These are phyloP conservation scores for Porogramme epimiltina DNA, from an alignment of 1,284 basidiomycete species.

Conservation along the genomic window DNA sequence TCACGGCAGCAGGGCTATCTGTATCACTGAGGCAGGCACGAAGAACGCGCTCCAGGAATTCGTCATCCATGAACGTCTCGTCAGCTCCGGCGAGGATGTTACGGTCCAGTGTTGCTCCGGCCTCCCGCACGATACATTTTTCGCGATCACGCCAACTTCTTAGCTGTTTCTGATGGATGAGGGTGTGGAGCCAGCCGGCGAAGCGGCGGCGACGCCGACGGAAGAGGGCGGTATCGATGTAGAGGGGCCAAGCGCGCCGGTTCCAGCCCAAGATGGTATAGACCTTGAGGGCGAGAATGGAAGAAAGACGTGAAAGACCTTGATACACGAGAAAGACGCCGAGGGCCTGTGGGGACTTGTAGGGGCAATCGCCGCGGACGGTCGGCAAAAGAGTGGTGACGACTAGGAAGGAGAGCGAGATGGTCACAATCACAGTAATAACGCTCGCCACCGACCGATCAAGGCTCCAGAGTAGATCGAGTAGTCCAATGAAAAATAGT, in stretches of 20 bases:
- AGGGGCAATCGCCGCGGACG: slow-evolving; percentile 21
- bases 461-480: slow-evolving; percentile 25
- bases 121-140: slow-evolving; percentile 12
- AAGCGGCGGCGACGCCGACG: slow-evolving; percentile 8
- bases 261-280: slow-evolving; percentile 12
- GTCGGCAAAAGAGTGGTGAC: slow-evolving; percentile 23
- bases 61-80: slow-evolving; percentile 27
- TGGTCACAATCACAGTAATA: slow-evolving; percentile 18
- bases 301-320: slow-evolving; percentile 5
- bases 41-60: slow-evolving; percentile 21
- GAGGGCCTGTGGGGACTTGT: slow-evolving; percentile 26
- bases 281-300: slow-evolving; percentile 6
- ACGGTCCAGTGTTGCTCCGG: slow-evolving; percentile 14
- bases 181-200: slow-evolving; percentile 8
- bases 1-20: slow-evolving; percentile 7
- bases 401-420: slow-evolving; percentile 17
- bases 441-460: slow-evolving; percentile 19
- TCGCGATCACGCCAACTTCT: slow-evolving; percentile 25
- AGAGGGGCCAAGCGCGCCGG: slow-evolving; percentile 11
- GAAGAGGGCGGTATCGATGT: slow-evolving; percentile 8
- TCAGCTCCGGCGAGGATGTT: slow-evolving; percentile 23
- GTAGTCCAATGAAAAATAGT: slow-evolving; percentile 27
- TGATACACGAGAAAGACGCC: slow-evolving; percentile 18
- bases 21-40: slow-evolving; percentile 17
- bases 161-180: slow-evolving; percentile 12